A percentile compares a stretch with the other conserved stretches of the same genome.
These are phyloP conservation scores for Macrophomina phaseolina DNA, from an alignment of 2,329 filamentous ascomycete species.

Conservation along the genomic window DNA sequence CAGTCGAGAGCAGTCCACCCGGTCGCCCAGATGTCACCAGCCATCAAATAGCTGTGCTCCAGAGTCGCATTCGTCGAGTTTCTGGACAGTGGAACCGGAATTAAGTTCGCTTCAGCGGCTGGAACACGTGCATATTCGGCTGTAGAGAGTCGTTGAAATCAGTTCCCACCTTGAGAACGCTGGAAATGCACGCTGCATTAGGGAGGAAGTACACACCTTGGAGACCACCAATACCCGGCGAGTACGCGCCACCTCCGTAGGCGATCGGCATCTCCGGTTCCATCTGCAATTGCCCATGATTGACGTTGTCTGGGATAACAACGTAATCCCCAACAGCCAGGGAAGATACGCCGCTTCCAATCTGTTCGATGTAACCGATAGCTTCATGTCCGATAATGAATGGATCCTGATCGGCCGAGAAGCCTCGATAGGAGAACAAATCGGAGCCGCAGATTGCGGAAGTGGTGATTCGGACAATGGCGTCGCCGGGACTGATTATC, in stretches of 20 bases:
- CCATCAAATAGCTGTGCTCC: background rate
- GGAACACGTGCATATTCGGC: slow-evolving; percentile 29
- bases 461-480: slow-evolving; percentile 43
- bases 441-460: slow-evolving; percentile 46
- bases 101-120: slow-evolving; percentile 26
- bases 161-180: too few species aligned
- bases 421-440: slow-evolving; percentile 43
- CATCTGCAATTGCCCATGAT: slow-evolving; percentile 24
- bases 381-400: slow-evolving; percentile 29
- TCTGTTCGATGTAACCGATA: slow-evolving; percentile 29
- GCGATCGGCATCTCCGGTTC: background rate
- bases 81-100: slow-evolving; percentile 2
- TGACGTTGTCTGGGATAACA: slow-evolving; percentile 27
- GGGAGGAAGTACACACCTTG: background rate
- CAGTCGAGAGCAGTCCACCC: background rate
- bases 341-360: slow-evolving; percentile 25
- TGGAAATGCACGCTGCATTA: background rate
- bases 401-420: background rate
- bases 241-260: background rate
- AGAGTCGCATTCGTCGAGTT: slow-evolving; percentile 7
- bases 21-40: background rate
- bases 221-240: background rate
- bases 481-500: slow-evolving; percentile 37
- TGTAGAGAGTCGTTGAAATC: background rate
- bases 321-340: slow-evolving; percentile 29